Percentiles rank a stretch among this genome's conserved stretches.
Conservation (phyloP, 179 eudicot species). For the Beta corolliflora region DNA sequence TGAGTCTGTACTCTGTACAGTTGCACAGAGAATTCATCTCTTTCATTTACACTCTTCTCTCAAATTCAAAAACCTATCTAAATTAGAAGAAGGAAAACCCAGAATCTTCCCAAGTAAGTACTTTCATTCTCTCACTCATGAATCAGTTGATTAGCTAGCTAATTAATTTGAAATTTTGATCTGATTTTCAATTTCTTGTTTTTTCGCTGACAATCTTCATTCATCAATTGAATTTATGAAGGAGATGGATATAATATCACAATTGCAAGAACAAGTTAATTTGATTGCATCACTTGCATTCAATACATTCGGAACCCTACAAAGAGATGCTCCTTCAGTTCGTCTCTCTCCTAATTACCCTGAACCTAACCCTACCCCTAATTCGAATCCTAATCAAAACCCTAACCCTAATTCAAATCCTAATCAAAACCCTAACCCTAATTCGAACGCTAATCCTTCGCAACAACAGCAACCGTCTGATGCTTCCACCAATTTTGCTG, state of each 20-base stretch:
- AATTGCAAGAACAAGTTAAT: conserved; percentile 81
- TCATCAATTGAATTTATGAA: neutral
- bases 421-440: conserved; percentile 45
- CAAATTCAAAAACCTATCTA: neutral
- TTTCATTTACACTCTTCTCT: neutral
- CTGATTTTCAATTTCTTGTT: neutral
- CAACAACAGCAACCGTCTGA: conserved; percentile 27
- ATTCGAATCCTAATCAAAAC: conserved; percentile 65
- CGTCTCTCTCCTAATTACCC: conserved; percentile 91
- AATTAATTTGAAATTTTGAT: neutral
- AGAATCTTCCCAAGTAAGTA: neutral
- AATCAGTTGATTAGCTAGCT: neutral
- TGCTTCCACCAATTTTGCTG: conserved; percentile 43
- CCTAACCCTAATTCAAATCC: conserved; percentile 68
- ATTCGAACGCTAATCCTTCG: conserved; percentile 51
- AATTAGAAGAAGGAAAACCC: neutral
- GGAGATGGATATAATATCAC: conserved; percentile 83
- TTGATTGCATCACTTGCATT: conserved; percentile 68
- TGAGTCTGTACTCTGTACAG: too few relatives aligned
- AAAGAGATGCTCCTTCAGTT: conserved; percentile 86
- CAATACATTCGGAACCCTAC: conserved; percentile 87
- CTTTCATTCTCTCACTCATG: neutral
- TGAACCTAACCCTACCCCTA: conserved; percentile 68
- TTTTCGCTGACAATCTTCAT: neutral
- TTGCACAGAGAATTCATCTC: too few relatives aligned